These are phyloP conservation scores for Aspergillus brunneoviolaceus DNA, from an alignment of 2,329 filamentous ascomycete species.

Conservation along the genomic window DNA sequence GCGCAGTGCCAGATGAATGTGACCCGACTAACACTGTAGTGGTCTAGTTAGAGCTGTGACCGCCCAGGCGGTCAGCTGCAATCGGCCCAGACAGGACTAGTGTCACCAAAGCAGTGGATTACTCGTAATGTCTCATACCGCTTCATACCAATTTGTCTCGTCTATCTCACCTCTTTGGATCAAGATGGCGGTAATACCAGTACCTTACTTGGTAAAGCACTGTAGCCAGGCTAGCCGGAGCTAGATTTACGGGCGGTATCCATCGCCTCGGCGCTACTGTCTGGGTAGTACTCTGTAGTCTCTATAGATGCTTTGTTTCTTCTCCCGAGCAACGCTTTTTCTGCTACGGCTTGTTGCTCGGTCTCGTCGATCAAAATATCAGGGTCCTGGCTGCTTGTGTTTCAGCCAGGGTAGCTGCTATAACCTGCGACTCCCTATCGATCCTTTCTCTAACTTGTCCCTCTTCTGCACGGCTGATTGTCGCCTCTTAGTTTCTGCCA, in stretches of 20 bases:
- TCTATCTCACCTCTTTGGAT: background rate
- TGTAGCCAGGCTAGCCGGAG: background rate
- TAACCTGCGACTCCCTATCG: background rate
- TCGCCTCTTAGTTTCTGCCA: background rate
- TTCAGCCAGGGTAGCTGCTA: background rate
- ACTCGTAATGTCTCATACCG: background rate
- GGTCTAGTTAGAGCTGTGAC: background rate
- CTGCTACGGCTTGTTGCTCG: background rate
- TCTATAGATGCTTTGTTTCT: background rate
- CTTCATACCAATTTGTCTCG: background rate
- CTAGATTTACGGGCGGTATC: background rate
- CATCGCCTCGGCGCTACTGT: no score
- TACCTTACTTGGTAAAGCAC: background rate
- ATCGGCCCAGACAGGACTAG: slow-evolving; percentile 2
- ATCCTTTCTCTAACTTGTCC: background rate
- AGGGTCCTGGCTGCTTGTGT: background rate
- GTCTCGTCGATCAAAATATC: background rate
- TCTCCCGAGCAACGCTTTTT: background rate
- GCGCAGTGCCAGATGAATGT: background rate
- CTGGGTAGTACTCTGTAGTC: no score
- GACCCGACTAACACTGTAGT: background rate
- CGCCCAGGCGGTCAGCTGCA: background rate
- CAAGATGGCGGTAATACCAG: background rate
- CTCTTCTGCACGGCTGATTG: background rate
- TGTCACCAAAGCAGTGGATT: background rate